These are phyloP conservation scores for Nigrospora osmanthi DNA, from an alignment of 2,329 filamentous ascomycete species.

Conservation along the genomic window DNA sequence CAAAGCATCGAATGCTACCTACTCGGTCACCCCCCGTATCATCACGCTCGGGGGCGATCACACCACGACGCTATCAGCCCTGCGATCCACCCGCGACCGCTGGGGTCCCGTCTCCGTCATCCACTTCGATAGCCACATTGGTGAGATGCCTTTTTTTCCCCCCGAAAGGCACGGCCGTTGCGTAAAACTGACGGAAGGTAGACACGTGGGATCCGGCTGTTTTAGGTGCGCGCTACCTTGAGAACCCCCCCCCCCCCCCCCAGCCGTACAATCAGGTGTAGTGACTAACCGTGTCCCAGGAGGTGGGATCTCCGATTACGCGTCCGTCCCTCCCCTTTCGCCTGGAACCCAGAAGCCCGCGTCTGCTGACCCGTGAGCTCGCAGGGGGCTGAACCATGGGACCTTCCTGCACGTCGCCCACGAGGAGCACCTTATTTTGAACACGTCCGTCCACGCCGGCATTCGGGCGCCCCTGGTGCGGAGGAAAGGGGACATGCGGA, in stretches of 20 bases:
- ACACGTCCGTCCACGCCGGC: conserved; percentile 54
- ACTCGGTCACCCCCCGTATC: conserved; percentile 40
- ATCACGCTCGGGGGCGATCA: conserved; percentile 60
- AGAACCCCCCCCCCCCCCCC: no score
- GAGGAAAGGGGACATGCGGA: conserved; percentile 40
- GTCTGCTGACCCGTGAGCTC: no score
- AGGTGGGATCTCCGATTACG: conserved; percentile 52
- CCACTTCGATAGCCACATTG: conserved; percentile 61
- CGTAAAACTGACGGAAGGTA: conserved; percentile 14
- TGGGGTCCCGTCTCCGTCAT: conserved; percentile 55
- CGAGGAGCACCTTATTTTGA: conserved; percentile 51
- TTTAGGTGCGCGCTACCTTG: conserved; percentile 26
- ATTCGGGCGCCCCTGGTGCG: conserved; percentile 46
- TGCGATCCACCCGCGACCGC: conserved; percentile 48
- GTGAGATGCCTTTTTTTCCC: conserved; percentile 14
- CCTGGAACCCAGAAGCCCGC: no score
- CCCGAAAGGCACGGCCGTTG: background rate
- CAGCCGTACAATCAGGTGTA: background rate
- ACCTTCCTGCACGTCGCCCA: conserved; percentile 56
- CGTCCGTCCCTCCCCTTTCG: conserved; percentile 26
- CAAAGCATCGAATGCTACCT: conserved; percentile 30
- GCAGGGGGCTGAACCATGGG: conserved; percentile 48
- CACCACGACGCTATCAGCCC: conserved; percentile 52
- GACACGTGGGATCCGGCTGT: conserved; percentile 67
- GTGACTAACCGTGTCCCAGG: conserved; percentile 20